Evolutionary conservation across 1,139 yeast genomes (phyloP).

Genomic region (Cylindricascospora bacillispora): DNA sequence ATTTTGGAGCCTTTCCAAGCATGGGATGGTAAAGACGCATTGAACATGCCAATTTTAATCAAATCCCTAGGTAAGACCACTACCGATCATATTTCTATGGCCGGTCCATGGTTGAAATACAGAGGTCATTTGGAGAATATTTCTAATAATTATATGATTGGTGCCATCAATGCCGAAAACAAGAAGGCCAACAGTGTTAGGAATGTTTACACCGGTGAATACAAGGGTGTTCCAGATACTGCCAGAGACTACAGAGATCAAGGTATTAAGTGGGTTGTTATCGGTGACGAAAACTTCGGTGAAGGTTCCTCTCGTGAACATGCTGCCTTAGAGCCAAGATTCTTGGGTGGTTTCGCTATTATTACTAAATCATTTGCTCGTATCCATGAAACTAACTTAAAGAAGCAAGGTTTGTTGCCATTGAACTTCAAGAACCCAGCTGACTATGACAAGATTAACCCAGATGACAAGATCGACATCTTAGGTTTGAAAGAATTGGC

Average conservation of each 20-base stretch:
- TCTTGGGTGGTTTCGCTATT: slow-evolving; percentile 95
- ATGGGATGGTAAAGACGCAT: slow-evolving; percentile 96
- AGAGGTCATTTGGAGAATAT: slow-evolving; percentile 99
- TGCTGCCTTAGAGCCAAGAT: slow-evolving; percentile 99
- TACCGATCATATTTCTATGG: slow-evolving; percentile 98
- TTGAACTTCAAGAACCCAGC: slow-evolving; percentile 80
- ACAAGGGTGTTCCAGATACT: slow-evolving; percentile 92
- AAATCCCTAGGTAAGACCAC: slow-evolving; percentile 97
- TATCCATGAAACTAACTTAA: slow-evolving; percentile 88
- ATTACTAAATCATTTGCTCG: slow-evolving; percentile 97
- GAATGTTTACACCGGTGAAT: slow-evolving; percentile 86
- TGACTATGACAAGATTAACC: slow-evolving; percentile 90
- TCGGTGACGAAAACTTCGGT: slow-evolving; percentile 98
- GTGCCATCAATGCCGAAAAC: slow-evolving; percentile 96
- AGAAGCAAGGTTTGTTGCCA: slow-evolving; percentile 96
- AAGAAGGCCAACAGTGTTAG: slow-evolving; percentile 86
- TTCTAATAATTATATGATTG: slow-evolving; percentile 98
- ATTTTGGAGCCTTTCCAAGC: slow-evolving; percentile 79
- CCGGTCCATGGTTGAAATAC: slow-evolving; percentile 99
- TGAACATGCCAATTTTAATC: slow-evolving; percentile 81
- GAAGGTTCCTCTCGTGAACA: slow-evolving; percentile 99
- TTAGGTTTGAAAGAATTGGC: slow-evolving; percentile 75
- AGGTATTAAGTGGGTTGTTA: slow-evolving; percentile 91
- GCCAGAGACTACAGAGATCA: slow-evolving; percentile 90
- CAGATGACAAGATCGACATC: slow-evolving; percentile 81